Base-by-base conservation (phyloP, 2,329 filamentous ascomycete species). In the Cyphellophora attinorum region DNA sequence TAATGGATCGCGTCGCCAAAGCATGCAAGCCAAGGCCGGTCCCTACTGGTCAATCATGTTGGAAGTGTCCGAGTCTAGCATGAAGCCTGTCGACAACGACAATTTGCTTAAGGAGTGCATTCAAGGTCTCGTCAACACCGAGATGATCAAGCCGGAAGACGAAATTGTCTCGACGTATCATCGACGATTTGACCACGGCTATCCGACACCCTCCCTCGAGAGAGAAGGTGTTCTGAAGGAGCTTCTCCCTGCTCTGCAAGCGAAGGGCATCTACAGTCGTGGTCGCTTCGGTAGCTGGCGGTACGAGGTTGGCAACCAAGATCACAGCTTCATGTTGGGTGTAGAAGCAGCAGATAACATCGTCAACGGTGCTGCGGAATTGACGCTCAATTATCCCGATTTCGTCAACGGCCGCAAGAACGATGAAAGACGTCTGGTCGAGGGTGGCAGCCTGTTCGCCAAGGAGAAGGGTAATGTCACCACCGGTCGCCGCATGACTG, bases 11-110 rank as follows among this genome's bases (percentile, higher is more conserved):
- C 85, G 85, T 67, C 75, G 86, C 38, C 62, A 70, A 42, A 83
- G 76, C 50, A 70, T 69, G 33, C 78, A 83, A 54, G 65, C 85
- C 41, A 74, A 91, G 70, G 76, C 82, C 54, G 91, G 91, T 19
- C 91, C 91, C 27, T 98, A 98, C 78, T 98, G 91, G 91, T 96
- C 89, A 46, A 93, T 98, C 71, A 98, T 98, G 91, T 69, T 98
- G 51, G 91, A 98, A 66, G 82, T 98, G 42, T 96, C 91, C 19
- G 85, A 98, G 66, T 96, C 89, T 19, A 76, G 75, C 55, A 77
- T 93, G 80, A 98, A 98, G 76, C 85, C 86, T 25, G 88, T 96
- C 19, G 79, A 96, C 62, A 69, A 82, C 52, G 76, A 78, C 51
- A 94, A 81, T 60, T 65, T 98, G 44, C 72, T 98, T 53, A 76